Percentiles rank a stretch among this genome's conserved stretches.
phyloP scores from a whole-genome alignment of 1,139 yeast species.

The Eremothecium coryli region DNA sequence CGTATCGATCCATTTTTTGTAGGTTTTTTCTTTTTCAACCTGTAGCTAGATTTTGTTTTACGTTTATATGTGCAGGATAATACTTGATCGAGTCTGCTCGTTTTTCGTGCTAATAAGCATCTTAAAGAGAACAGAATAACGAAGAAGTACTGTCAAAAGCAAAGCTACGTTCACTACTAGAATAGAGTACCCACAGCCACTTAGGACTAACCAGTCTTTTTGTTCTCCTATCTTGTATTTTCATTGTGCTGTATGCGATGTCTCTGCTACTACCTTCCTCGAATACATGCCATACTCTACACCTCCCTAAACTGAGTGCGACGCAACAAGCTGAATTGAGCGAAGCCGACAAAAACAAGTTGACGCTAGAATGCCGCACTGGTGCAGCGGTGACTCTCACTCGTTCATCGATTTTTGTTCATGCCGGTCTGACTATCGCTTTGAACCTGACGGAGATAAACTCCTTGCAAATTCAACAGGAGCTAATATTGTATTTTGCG shows the following conservation, averaged over 20 bases:
- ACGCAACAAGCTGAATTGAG: constrained; percentile 14
- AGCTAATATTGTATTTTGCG: constrained; percentile 22
- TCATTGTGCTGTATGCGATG: constrained; percentile 21
- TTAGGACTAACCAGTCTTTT: not conserved
- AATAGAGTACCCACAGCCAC: not conserved
- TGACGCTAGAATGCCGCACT: constrained; percentile 47
- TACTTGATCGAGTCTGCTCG: not conserved
- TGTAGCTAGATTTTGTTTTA: too few relatives aligned
- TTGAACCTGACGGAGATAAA: constrained; percentile 38
- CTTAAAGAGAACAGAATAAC: not conserved
- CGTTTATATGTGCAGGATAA: not conserved
- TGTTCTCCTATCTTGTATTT: not conserved
- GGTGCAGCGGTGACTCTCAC: constrained; percentile 54
- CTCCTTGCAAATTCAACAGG: constrained; percentile 27
- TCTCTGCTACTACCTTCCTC: constrained; percentile 32
- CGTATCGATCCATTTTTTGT: too few relatives aligned
- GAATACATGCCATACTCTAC: constrained; percentile 26
- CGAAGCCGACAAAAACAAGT: constrained; percentile 17
- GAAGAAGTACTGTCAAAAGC: not conserved
- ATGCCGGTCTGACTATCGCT: constrained; percentile 63
- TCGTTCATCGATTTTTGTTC: constrained; percentile 50
- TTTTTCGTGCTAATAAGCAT: not conserved
- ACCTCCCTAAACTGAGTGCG: constrained; percentile 22
- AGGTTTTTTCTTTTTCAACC: too few relatives aligned
- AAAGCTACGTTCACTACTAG: too few relatives aligned